These are phyloP conservation scores for Forsythia viridissima DNA, from an alignment of 257 asterid species.

Conservation along the genomic window DNA sequence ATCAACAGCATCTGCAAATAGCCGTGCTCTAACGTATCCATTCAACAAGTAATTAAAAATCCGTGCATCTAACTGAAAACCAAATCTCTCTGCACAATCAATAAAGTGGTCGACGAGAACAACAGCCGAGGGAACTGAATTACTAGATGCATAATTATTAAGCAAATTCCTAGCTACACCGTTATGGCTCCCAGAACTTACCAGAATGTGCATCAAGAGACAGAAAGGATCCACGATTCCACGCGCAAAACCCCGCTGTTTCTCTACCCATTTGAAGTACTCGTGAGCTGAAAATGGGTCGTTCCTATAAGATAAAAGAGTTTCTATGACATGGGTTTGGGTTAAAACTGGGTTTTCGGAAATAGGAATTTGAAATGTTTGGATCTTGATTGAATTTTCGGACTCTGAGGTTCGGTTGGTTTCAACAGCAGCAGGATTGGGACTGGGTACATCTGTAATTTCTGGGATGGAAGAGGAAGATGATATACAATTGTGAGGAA, in stretches of 20 bases:
- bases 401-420: slow-evolving; percentile 14
- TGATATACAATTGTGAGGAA: slow-evolving; percentile 19
- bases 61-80: slow-evolving; percentile 41
- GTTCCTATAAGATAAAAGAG: slow-evolving; percentile 46
- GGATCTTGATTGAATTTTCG: slow-evolving; percentile 21
- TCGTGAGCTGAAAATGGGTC: slow-evolving; percentile 63
- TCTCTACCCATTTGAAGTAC: slow-evolving; percentile 44
- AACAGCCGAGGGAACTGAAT: slow-evolving; percentile 41
- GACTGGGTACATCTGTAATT: not conserved
- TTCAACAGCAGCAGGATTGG: slow-evolving; percentile 13
- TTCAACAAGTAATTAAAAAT: slow-evolving; percentile 52
- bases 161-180: slow-evolving; percentile 41
- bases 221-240: slow-evolving; percentile 54
- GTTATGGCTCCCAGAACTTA: slow-evolving; percentile 42
- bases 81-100: slow-evolving; percentile 42
- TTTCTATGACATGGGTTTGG: slow-evolving; percentile 35
- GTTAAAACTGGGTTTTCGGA: slow-evolving; percentile 23
- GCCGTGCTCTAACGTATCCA: slow-evolving; percentile 51
- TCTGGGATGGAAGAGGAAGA: slow-evolving; percentile 14
- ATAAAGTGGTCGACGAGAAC: slow-evolving; percentile 47
- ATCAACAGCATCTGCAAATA: slow-evolving; percentile 57
- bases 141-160: slow-evolving; percentile 39
- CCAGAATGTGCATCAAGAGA: slow-evolving; percentile 71
- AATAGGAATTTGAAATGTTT: slow-evolving; percentile 22
- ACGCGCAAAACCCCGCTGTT: slow-evolving; percentile 38